A percentile compares a stretch with the other conserved stretches of the same genome.
Evolutionary conservation across 257 asterid species (phyloP).

Genomic region (Fraxinus excelsior): DNA sequence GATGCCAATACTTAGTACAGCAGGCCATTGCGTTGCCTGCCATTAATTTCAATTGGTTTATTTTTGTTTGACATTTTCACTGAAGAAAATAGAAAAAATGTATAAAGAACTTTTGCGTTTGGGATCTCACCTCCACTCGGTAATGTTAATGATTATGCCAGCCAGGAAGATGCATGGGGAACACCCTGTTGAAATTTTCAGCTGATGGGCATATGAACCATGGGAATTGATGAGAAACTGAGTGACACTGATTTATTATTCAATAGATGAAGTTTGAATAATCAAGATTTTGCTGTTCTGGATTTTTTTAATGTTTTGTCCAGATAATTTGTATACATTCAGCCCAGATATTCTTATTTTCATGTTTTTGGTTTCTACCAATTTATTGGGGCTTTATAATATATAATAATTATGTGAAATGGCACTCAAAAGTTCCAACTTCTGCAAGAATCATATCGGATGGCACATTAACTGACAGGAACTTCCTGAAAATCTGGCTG

Average conservation of each 20-base stretch:
- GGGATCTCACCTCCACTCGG: slow-evolving; percentile 27
- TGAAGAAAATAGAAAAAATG: slow-evolving; percentile 15
- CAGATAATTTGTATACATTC: too few relatives aligned
- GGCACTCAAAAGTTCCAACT: too few relatives aligned
- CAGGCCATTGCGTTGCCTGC: slow-evolving; percentile 21
- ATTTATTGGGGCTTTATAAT: too few relatives aligned
- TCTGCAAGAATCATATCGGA: too few relatives aligned
- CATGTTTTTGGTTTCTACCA: too few relatives aligned
- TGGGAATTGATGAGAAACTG: slow-evolving; percentile 22
- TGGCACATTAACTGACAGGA: too few relatives aligned
- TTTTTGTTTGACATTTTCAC: slow-evolving; percentile 15
- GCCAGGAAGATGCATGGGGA: slow-evolving; percentile 32
- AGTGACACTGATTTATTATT: slow-evolving; percentile 19
- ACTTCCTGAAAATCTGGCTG: too few relatives aligned
- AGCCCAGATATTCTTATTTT: too few relatives aligned
- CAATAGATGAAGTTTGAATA: neutral
- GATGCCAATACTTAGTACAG: slow-evolving; percentile 29
- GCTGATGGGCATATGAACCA: slow-evolving; percentile 58
- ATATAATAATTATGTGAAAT: too few relatives aligned
- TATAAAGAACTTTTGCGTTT: slow-evolving; percentile 21
- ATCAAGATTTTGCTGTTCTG: neutral
- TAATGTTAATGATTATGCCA: slow-evolving; percentile 51
- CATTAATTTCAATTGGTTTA: slow-evolving; percentile 5
- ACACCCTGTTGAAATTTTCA: slow-evolving; percentile 13
- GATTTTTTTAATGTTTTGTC: neutral